These are phyloP conservation scores for Fusarium pilosicola DNA, from an alignment of 2,329 filamentous ascomycete species.

Conservation along the genomic window DNA sequence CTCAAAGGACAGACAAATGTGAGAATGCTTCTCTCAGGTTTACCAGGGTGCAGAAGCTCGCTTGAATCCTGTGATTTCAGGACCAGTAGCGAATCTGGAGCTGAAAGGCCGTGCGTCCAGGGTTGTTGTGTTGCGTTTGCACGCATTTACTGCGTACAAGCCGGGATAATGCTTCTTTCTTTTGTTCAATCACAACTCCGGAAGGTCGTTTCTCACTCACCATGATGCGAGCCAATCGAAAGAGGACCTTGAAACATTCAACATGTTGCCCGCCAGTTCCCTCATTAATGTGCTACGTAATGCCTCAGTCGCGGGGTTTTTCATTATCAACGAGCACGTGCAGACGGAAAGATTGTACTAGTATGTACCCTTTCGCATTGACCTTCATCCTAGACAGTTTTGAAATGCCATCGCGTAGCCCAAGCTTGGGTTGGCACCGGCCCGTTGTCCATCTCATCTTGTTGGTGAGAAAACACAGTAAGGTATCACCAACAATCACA, in stretches of 20 bases:
- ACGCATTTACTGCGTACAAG: constrained; percentile 21
- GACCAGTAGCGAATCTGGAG: constrained; percentile 8
- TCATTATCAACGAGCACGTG: background rate
- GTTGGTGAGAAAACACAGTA: background rate
- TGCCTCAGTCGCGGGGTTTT: constrained; percentile 20
- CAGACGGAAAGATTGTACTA: background rate
- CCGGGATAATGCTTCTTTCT: constrained; percentile 44
- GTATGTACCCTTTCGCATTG: background rate
- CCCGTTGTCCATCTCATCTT: background rate
- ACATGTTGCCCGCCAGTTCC: constrained; percentile 34
- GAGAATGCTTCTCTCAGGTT: constrained; percentile 32
- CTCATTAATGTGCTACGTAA: background rate
- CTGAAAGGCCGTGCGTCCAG: constrained; percentile 23
- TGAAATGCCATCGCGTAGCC: background rate
- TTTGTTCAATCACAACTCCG: constrained; percentile 43
- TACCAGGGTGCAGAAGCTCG: constrained; percentile 26
- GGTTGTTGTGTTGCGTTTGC: constrained; percentile 22
- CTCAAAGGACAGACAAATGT: constrained; percentile 14
- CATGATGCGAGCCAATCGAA: constrained; percentile 37
- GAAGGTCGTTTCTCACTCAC: constrained; percentile 32
- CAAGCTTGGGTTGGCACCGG: background rate
- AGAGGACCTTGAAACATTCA: constrained; percentile 19
- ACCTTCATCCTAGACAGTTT: constrained; percentile 5
- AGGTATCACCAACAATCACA: background rate
- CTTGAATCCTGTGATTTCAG: constrained; percentile 12